Evolutionary conservation across 2,329 filamentous ascomycete genomes (phyloP).

Genomic region (Parastagonospora nodorum): DNA sequence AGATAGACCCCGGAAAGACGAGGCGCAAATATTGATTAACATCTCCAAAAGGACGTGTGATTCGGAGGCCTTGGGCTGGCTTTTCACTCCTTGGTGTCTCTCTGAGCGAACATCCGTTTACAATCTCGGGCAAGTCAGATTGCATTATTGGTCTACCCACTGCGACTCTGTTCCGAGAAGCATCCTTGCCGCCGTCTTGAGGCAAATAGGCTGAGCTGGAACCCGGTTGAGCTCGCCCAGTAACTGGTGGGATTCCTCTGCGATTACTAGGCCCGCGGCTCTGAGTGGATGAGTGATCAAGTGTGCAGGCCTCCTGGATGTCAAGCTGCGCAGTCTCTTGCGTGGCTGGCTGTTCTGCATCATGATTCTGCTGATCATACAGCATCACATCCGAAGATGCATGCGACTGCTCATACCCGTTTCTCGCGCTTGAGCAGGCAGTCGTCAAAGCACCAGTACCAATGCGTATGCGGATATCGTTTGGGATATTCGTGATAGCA

Average conservation of each 20-base stretch:
- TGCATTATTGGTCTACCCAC: neutral
- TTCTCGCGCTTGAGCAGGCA: conserved; percentile 18
- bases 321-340: conserved; percentile 2
- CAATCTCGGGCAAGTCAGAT: neutral
- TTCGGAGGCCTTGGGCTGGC: conserved; percentile 13
- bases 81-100: conserved; percentile 1
- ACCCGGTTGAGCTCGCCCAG: too few species aligned
- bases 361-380: conserved; percentile 34
- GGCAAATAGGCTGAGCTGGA: too few species aligned
- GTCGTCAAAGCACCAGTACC: conserved; percentile 42
- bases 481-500: conserved; percentile 12
- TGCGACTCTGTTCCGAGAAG: neutral
- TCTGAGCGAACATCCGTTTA: neutral
- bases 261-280: neutral
- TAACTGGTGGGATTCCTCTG: neutral
- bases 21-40: conserved; percentile 22
- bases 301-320: conserved; percentile 2
- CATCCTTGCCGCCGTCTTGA: neutral
- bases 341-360: conserved; percentile 10
- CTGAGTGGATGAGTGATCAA: neutral
- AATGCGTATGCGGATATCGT: conserved; percentile 43
- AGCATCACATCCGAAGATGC: conserved; percentile 44
- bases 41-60: conserved; percentile 21
- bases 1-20: conserved; percentile 18
- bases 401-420: conserved; percentile 10